Conservation (phyloP, 1,284 basidiomycete genomes). For the Phlebopus sp. region DNA sequence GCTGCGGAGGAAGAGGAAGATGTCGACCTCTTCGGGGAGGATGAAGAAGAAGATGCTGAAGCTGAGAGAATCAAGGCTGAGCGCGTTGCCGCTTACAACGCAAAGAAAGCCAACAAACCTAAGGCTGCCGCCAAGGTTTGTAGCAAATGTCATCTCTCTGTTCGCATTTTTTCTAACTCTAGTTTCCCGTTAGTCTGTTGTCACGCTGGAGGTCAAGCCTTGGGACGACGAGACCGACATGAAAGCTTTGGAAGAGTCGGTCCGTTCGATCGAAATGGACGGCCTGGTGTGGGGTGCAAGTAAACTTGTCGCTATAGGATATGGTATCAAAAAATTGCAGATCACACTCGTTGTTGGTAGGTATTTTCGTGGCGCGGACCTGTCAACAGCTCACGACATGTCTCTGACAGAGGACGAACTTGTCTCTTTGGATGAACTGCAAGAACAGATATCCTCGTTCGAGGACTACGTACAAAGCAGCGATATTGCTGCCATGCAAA, state of each 20-base stretch:
- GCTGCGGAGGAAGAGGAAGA: slow-evolving; percentile 69
- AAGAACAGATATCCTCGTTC: slow-evolving; percentile 84
- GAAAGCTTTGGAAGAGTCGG: slow-evolving; percentile 77
- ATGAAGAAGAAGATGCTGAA: slow-evolving; percentile 91
- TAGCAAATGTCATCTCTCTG: slow-evolving; percentile 15
- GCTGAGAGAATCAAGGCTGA: slow-evolving; percentile 94
- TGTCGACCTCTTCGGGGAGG: slow-evolving; percentile 89
- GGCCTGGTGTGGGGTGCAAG: slow-evolving; percentile 94
- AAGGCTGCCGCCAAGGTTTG: slow-evolving; percentile 86
- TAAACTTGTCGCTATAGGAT: slow-evolving; percentile 93
- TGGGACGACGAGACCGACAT: slow-evolving; percentile 99
- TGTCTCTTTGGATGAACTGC: slow-evolving; percentile 91
- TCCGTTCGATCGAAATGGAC: slow-evolving; percentile 86
- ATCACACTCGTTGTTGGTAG: slow-evolving; percentile 92
- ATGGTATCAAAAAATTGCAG: slow-evolving; percentile 90
- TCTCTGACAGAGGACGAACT: slow-evolving; percentile 82
- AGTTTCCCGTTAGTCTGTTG: slow-evolving; percentile 66
- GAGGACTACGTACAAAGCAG: slow-evolving; percentile 97
- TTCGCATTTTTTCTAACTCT: slow-evolving; percentile 9
- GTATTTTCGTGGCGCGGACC: slow-evolving; percentile 30
- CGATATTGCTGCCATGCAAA: slow-evolving; percentile 90
- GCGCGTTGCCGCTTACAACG: slow-evolving; percentile 92
- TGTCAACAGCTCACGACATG: neutral
- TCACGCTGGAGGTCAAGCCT: slow-evolving; percentile 97
- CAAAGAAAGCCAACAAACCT: slow-evolving; percentile 91